Conservation (phyloP, 2,329 filamentous ascomycete species). For the Colletotrichum gloeosporioides region DNA sequence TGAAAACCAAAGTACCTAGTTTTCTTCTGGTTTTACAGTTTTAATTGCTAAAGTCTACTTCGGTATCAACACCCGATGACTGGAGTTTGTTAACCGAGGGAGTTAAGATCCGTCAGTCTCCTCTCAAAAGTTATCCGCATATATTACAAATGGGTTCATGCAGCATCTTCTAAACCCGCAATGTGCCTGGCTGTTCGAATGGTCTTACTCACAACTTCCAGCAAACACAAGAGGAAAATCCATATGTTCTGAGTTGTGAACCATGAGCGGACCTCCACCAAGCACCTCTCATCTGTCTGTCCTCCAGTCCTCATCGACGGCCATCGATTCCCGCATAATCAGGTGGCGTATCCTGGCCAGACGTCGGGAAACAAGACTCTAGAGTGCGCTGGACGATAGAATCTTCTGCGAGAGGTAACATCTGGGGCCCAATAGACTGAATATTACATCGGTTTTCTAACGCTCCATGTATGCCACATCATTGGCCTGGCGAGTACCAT, state of each 20-base stretch:
- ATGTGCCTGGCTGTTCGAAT: fast-evolving
- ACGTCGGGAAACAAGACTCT: fast-evolving
- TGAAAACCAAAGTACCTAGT: no score
- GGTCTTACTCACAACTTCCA: fast-evolving
- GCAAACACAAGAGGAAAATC: background rate
- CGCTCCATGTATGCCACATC: fast-evolving
- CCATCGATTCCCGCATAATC: background rate
- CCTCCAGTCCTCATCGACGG: background rate
- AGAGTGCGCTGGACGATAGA: background rate
- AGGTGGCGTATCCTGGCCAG: fast-evolving
- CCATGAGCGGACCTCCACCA: fast-evolving
- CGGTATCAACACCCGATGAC: background rate
- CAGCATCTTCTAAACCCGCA: background rate
- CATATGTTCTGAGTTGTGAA: fast-evolving
- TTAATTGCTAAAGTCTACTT: no score
- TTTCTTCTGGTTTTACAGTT: no score
- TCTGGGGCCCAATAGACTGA: fast-evolving
- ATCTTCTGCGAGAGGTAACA: fast-evolving
- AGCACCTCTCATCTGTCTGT: background rate
- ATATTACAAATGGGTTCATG: background rate
- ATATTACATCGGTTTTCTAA: background rate
- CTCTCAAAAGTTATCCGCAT: fast-evolving
- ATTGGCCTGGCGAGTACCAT: background rate
- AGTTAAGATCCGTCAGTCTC: background rate
- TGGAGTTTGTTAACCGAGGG: background rate